Evolutionary conservation across 371 early-diverging fungal genomes (phyloP), one percentile per base, ranked within the genome.

Genomic region (Coemansia sp.): DNA sequence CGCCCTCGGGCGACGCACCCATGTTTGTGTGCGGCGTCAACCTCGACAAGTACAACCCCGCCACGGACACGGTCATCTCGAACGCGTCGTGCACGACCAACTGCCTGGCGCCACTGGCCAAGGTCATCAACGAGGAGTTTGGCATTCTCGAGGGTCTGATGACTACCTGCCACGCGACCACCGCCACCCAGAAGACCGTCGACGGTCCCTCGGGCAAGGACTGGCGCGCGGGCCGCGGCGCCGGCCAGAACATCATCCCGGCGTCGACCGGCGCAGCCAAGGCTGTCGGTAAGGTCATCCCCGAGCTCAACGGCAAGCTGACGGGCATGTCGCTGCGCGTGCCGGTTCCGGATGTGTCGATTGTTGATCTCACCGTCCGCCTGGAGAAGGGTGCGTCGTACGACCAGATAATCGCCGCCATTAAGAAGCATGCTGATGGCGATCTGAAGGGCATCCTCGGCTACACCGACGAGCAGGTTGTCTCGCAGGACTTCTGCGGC

Each of bases 71-170:
- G 54, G 86, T 99, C 72, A 86, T 99, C 66, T 95, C 97, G 68
- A 99, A 99, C 85, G 99, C 99, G 54, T 97, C 98, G 54, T 99
- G 99, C 91, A 99, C 99, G 69, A 99, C 99, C 79, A 99, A 99
- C 91, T 99, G 99, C 84, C 83, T 99, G 51, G 99, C 99, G 40
- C 99, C 99, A 36, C 84, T 99, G 50, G 99, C 94, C 76, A 99
- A 99, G 86, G 91, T 99, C 64, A 85, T 99, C 76, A 77, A 99
- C 84, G 99, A 99, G 77, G 77, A 79, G 66, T 80, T 81, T 53
- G 80, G 82, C 49, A 72, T 81, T 40, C 30, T 75, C 38, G 86
- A 85, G 68, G 92, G 89, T 45, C 80, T 92, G 55, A 98, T 99
- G 99, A 96, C 96, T 63, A 99, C 99, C 48, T 93, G 96, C 67